These are phyloP conservation scores for Sarocladium brachiariae DNA, from an alignment of 2,329 filamentous ascomycete genomes.

Conservation along the genomic window DNA sequence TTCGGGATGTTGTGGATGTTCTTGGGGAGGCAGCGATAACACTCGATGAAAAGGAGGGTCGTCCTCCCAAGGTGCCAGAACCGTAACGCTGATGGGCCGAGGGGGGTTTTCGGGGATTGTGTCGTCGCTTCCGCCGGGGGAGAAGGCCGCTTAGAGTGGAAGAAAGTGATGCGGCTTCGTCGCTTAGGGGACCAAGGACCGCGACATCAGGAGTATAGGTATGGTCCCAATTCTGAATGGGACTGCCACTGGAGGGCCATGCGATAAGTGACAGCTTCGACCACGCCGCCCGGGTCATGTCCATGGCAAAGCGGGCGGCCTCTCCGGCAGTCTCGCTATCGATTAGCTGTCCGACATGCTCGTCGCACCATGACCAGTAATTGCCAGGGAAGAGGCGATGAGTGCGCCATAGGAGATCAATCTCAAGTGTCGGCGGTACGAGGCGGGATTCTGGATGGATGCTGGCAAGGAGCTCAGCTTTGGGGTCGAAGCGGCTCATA, in stretches of 20 bases:
- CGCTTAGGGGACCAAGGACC: neutral
- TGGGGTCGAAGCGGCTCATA: conserved; percentile 3
- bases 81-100: conserved; percentile 2
- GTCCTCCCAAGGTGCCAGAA: neutral
- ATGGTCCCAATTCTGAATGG: neutral
- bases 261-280: neutral
- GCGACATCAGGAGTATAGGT: conserved; percentile 6
- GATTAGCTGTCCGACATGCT: neutral
- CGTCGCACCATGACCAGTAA: conserved; percentile 2
- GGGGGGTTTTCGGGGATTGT: neutral
- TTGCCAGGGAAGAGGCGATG: conserved; percentile 1
- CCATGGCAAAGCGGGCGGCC: neutral
- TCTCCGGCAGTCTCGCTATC: conserved; percentile 1
- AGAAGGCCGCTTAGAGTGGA: neutral
- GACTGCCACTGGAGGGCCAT: neutral
- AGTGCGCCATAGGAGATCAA: conserved; percentile 1
- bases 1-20: neutral
- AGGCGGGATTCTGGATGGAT: neutral
- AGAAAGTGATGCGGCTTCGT: neutral
- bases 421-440: conserved; percentile 1
- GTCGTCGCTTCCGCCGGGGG: conserved; percentile 1
- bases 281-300: conserved; percentile 5
- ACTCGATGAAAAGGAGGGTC: neutral
- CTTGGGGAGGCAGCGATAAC: neutral
- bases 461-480: neutral